Conservation (phyloP, 2,329 filamentous ascomycete genomes). For the Blastomyces gilchristii region DNA sequence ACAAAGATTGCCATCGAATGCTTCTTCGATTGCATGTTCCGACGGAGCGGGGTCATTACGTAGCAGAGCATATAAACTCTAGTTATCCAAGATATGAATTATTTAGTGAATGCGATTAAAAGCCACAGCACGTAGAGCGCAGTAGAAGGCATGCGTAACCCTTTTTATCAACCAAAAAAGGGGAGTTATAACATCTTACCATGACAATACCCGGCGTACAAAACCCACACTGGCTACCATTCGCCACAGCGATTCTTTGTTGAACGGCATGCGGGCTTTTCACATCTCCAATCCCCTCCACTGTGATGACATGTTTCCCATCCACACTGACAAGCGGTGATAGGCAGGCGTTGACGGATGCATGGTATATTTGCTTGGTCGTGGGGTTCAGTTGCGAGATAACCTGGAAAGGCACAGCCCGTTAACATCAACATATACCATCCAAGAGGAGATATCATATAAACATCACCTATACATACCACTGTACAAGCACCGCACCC, state of each 20-base stretch:
- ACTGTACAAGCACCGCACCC: constrained; percentile 95
- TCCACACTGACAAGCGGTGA: constrained; percentile 87
- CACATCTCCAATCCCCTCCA: constrained; percentile 87
- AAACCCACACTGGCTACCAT: constrained; percentile 91
- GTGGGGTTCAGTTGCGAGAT: constrained; percentile 89
- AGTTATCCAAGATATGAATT: not conserved
- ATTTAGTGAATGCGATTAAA: constrained; percentile 6
- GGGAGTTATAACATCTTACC: constrained; percentile 28
- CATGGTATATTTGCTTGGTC: constrained; percentile 87
- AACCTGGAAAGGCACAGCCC: constrained; percentile 39
- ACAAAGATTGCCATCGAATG: constrained; percentile 93
- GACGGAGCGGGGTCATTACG: constrained; percentile 71
- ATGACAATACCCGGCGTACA: constrained; percentile 97
- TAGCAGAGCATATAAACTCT: constrained; percentile 84
- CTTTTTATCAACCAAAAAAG: not conserved
- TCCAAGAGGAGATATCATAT: not conserved
- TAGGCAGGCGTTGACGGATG: constrained; percentile 90
- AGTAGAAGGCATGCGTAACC: not conserved
- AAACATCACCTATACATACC: constrained; percentile 36
- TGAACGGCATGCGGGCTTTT: constrained; percentile 81
- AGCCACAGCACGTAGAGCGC: not conserved
- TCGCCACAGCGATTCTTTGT: constrained; percentile 79
- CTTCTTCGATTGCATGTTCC: constrained; percentile 81
- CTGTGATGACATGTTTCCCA: constrained; percentile 95
- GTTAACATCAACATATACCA: not conserved